Evolutionary conservation across 495 filamentous ascomycete genomes (phyloP), one percentile per base, ranked within the genome.

Genomic region (Daldinia vernicosa): DNA sequence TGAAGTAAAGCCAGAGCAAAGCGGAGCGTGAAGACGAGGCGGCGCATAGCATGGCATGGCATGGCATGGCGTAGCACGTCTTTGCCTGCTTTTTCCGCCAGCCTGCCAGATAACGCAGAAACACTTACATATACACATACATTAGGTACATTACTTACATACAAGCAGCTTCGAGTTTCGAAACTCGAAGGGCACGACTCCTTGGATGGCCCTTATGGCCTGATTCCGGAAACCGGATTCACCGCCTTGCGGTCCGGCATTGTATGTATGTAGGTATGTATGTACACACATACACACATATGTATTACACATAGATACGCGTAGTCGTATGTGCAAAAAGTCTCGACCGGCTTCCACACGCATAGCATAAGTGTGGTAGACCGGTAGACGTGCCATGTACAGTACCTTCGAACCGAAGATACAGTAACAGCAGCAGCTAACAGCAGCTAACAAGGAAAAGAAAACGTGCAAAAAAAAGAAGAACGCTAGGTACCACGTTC

Each of bases 401-500:
- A 45, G 37, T 28, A 17, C 22, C 54, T 17, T 24, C 19, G 32
- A 57, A 12, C 54, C 19, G 32, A 17, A 57, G 27, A 43, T 54
- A 53, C 43, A 59, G 43, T 43, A 50, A 35, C 17, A 60, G 22
- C 2, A 45, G 32, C 32, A 45, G 40, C 40, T 17, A 45, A 51
- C 11, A 32, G 47, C 28, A 61, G 50, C 54, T 45, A 35, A 45
- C 37, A 22, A 51, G 24, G 43, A 59, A 64, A 59, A 52, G 58
- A 33, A 26, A 65, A 56, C 65, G 66, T 61, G 66, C 69, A 66
- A 57, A 52, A 56, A 53, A 64, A 64, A 51, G 52, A 64, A 55
- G 22, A 37, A 33, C 50, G 60, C 70, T 62, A 52, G 40, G 50
- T 57, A 68, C 65, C 64, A 66, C 65, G 65, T 65, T 66, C 65